These are phyloP conservation scores for Puccinia hordei DNA, from an alignment of 1,284 basidiomycete species.

Conservation along the genomic window DNA sequence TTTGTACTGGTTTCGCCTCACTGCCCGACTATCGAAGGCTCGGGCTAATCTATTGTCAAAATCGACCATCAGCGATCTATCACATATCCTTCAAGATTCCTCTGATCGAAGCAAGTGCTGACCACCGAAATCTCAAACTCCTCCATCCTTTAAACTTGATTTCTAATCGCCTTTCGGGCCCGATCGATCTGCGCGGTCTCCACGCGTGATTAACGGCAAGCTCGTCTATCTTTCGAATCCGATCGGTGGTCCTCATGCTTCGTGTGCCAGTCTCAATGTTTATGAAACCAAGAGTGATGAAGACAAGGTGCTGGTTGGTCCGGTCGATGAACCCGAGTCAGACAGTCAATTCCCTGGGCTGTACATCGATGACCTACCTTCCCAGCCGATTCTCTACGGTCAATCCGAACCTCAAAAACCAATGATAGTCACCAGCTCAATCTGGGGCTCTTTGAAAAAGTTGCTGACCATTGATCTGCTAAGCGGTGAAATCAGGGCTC, in stretches of 20 bases:
- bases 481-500: slow-evolving; percentile 60
- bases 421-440: slow-evolving; percentile 63
- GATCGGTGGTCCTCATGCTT: slow-evolving; percentile 67
- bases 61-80: slow-evolving; percentile 68
- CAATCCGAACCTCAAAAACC: slow-evolving; percentile 55
- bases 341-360: slow-evolving; percentile 67
- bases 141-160: slow-evolving; percentile 14
- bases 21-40: slow-evolving; percentile 66
- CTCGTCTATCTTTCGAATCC: slow-evolving; percentile 67
- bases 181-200: slow-evolving; percentile 66
- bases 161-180: slow-evolving; percentile 61
- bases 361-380: slow-evolving; percentile 65
- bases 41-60: slow-evolving; percentile 69
- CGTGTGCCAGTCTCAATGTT: slow-evolving; percentile 65
- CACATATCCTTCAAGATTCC: slow-evolving; percentile 53
- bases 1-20: slow-evolving; percentile 68
- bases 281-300: background rate
- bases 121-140: slow-evolving; percentile 53
- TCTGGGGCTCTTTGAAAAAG: slow-evolving; percentile 65
- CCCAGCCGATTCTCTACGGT: slow-evolving; percentile 62
- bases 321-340: slow-evolving; percentile 60
- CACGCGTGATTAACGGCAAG: slow-evolving; percentile 62
- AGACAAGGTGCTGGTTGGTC: slow-evolving; percentile 60
- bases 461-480: slow-evolving; percentile 62
- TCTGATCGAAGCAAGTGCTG: slow-evolving; percentile 9